Evolutionary conservation across 2,329 filamentous ascomycete genomes (phyloP).

Genomic region (Penicillium decumbens): DNA sequence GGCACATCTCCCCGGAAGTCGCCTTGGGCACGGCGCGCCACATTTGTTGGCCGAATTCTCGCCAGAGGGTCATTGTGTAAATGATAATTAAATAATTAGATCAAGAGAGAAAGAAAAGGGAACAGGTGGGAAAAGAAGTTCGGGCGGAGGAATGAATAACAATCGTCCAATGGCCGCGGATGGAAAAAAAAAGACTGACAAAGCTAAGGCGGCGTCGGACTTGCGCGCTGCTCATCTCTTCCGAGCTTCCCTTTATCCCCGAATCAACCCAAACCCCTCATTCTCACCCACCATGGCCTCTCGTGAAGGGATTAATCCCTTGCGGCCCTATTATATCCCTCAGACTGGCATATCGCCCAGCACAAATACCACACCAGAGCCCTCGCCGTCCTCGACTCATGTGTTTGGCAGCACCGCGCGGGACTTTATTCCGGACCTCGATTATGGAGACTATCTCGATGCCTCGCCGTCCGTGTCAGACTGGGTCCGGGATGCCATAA

Average conservation of each 20-base stretch:
- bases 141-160: conserved; percentile 6
- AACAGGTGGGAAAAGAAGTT: conserved; percentile 11
- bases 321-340: conserved; percentile 59
- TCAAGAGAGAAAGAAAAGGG: conserved; percentile 20
- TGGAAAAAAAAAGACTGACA: conserved; percentile 23
- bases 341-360: conserved; percentile 57
- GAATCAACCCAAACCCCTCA: conserved; percentile 4
- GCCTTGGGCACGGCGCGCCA: conserved; percentile 52
- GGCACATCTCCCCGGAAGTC: conserved; percentile 53
- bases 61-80: conserved; percentile 32
- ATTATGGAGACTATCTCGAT: conserved; percentile 86
- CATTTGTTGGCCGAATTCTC: conserved; percentile 31
- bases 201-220: conserved; percentile 21
- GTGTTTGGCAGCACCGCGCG: conserved; percentile 63
- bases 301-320: conserved; percentile 54
- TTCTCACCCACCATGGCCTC: conserved; percentile 41
- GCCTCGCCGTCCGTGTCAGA: conserved; percentile 69
- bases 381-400: conserved; percentile 40
- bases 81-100: conserved; percentile 6
- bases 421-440: conserved; percentile 81
- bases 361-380: conserved; percentile 31
- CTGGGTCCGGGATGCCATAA: conserved; percentile 69
- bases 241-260: conserved; percentile 16
- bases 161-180: conserved; percentile 24
- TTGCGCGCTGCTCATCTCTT: conserved; percentile 10